Percentiles rank a stretch among this genome's conserved stretches.
phyloP scores from a whole-genome alignment of 2,329 filamentous ascomycete genomes.

The Myriosclerotinia scirpicola region DNA sequence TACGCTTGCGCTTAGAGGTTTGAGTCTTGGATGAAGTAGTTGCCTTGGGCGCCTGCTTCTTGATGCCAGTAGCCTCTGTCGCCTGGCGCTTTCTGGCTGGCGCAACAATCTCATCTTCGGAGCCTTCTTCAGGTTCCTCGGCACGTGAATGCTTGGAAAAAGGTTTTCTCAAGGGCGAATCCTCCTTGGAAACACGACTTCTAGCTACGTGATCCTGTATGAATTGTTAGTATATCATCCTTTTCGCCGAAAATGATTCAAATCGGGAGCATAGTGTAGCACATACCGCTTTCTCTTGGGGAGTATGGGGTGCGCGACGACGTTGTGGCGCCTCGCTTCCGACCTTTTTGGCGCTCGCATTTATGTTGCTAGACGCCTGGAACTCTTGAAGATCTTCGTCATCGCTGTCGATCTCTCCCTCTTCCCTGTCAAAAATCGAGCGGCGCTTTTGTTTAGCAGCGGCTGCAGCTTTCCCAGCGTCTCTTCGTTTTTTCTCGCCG shows the following conservation, averaged over 20 bases:
- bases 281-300: not conserved
- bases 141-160: not conserved
- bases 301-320: not conserved
- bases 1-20: not conserved
- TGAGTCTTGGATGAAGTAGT: not conserved
- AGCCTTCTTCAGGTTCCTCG: not conserved
- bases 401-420: slow-evolving; percentile 3
- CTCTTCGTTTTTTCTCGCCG: not conserved
- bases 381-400: not conserved
- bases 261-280: not conserved
- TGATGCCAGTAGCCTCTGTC: not conserved
- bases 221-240: not conserved
- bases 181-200: not conserved
- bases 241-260: fast-evolving
- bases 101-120: not conserved
- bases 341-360: not conserved
- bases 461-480: not conserved
- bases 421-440: not conserved
- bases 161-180: not conserved
- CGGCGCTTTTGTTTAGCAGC: not conserved
- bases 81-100: too few relatives aligned
- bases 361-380: not conserved
- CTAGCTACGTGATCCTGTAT: not conserved
- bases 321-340: not conserved
- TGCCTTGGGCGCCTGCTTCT: not conserved